Base-by-base conservation (phyloP, 176 grass and related monocot species). In the Poa annua region DNA sequence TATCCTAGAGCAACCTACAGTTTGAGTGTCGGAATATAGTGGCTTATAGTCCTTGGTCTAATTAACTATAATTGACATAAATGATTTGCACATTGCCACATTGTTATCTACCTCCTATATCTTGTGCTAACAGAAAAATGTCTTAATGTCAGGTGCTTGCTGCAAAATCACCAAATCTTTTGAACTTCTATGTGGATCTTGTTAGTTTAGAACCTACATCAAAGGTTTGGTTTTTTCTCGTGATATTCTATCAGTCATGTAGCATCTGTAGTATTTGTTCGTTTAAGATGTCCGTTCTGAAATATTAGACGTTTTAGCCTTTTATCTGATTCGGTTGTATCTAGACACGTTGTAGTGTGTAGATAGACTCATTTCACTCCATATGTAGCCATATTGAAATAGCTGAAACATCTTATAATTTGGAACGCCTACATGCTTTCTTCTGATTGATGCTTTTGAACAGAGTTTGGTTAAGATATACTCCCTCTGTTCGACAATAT, bases 161-260 rank as follows among this genome's bases (percentile, higher is more conserved):
- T 61, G 83, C 87, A 82, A 95, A 88, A 85, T 91, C 90, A 67
- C 83, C 96, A 59, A 60, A 88, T 21, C 92, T 98, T 74, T 65
- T 98, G 81, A 91, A 98, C 86, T 98, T 98, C 85, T 76, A 95
- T 85, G 76, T 89, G 79, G 87, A 91, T 87, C 92, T 98, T 88
- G 77, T 81, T 88, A 90, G 92, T 69, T 90, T 98, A 82, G 96
- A 93, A 85, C 85, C 92, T 77, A 93, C 96, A 90, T 93, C 96
- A 83, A 98, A 95, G 96, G 96, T 98, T 91, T 47, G 89, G 24
- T 25, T 83, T 81, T 50, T 74, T 61, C 36, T 85, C 52, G 66
- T 52, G 22, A 79, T 66, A 75, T 63, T 45, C 19, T 81, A 26
- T 75, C 32, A 33, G 33, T 50, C 13, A 38, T 82, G 45, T 74